phyloP scores from a whole-genome alignment of 2,329 filamentous ascomycete genomes.

The Pleomassaria siparia region DNA sequence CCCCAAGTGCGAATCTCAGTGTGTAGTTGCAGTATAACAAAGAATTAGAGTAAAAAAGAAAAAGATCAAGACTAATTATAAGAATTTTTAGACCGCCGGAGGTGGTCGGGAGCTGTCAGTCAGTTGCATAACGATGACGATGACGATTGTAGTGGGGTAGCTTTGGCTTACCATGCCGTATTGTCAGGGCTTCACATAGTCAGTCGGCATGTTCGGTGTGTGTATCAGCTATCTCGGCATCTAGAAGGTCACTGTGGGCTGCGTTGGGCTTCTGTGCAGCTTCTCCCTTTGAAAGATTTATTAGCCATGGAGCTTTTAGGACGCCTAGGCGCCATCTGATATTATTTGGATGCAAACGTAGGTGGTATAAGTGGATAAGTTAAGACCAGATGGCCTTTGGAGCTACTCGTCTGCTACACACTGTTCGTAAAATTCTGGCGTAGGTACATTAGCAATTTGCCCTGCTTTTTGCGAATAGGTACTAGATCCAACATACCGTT shows the following conservation, averaged over 20 bases:
- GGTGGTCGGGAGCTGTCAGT: neutral
- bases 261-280: neutral
- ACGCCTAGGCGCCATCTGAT: too few relatives aligned
- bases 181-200: neutral
- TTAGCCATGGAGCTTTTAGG: too few relatives aligned
- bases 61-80: neutral
- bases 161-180: neutral
- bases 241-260: neutral
- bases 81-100: neutral
- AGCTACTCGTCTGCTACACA: constrained; percentile 25
- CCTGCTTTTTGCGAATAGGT: neutral
- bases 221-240: neutral
- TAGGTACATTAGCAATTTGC: constrained; percentile 3
- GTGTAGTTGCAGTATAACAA: neutral
- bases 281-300: neutral
- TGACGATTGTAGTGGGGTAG: neutral
- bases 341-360: too few relatives aligned
- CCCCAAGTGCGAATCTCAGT: too few relatives aligned
- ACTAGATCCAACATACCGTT: constrained; percentile 26
- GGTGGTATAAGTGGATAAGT: too few relatives aligned
- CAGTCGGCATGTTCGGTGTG: constrained; percentile 2
- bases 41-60: neutral
- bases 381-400: too few relatives aligned
- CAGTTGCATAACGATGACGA: neutral
- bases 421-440: constrained; percentile 30